Conservation (phyloP, 306 rosid genomes). For the Sicyos baderoa region DNA sequence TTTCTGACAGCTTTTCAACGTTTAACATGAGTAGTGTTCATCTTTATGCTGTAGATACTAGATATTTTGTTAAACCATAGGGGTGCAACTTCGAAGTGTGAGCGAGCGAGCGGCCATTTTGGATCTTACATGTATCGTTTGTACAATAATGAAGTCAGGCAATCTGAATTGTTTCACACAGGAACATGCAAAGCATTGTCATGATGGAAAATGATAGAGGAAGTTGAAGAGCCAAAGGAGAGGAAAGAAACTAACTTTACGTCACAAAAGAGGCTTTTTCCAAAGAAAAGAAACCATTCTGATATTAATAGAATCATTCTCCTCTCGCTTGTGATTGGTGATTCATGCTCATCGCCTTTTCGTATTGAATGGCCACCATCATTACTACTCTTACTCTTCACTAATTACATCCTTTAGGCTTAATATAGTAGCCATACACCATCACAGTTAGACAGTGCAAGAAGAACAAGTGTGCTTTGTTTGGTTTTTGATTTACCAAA, state of each 20-base stretch:
- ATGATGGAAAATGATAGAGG: background rate
- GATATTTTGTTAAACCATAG: background rate
- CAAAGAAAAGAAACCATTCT: no score
- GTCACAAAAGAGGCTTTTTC: background rate
- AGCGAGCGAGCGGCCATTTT: background rate
- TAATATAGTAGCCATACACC: background rate
- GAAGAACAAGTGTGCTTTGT: background rate
- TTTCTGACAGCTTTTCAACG: conserved; percentile 5
- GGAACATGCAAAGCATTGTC: background rate
- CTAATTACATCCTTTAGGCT: background rate
- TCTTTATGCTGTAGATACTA: background rate
- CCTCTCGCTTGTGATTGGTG: background rate
- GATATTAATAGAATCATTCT: no score
- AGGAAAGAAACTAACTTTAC: conserved; percentile 13
- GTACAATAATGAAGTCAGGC: background rate
- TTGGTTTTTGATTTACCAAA: background rate
- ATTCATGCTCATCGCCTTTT: background rate
- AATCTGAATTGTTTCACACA: background rate
- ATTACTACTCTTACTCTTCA: background rate
- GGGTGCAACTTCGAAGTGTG: background rate
- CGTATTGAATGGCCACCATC: background rate
- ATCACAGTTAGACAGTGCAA: background rate
- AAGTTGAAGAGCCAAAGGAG: conserved; percentile 11
- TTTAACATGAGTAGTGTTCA: conserved; percentile 7
- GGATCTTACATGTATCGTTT: background rate